phyloP scores from a whole-genome alignment of 2,329 filamentous ascomycete genomes.

The Sclerotiophoma versabilis region DNA sequence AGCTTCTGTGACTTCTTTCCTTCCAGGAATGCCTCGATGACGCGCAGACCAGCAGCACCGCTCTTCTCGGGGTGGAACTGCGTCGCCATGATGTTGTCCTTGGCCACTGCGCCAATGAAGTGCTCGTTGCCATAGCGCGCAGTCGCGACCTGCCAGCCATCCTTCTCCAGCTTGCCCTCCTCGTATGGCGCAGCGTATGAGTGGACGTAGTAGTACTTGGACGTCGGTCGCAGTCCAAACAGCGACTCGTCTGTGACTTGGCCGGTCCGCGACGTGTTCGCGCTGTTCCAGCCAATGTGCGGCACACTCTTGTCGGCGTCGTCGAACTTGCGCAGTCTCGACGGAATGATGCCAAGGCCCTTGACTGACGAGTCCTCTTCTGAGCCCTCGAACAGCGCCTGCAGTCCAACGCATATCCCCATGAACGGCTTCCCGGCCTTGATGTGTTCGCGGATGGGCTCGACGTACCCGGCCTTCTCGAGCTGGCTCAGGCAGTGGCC shows the following conservation, averaged over 20 bases:
- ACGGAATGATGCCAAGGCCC: conserved; percentile 79
- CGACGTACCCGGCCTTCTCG: conserved; percentile 79
- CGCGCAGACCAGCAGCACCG: conserved; percentile 83
- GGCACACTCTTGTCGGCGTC: conserved; percentile 86
- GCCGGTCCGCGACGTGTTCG: conserved; percentile 64
- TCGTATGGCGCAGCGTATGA: conserved; percentile 85
- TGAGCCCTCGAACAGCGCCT: conserved; percentile 87
- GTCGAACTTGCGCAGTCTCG: conserved; percentile 76
- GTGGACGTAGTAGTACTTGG: conserved; percentile 99
- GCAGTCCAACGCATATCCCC: conserved; percentile 94
- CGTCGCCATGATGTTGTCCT: conserved; percentile 84
- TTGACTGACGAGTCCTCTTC: conserved; percentile 75
- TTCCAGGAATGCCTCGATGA: conserved; percentile 85
- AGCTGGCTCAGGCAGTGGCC: conserved; percentile 93
- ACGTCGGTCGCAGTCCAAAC: conserved; percentile 78
- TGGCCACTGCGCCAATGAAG: conserved; percentile 89
- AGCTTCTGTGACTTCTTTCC: conserved; percentile 68
- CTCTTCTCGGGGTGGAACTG: conserved; percentile 99
- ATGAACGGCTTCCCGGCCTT: conserved; percentile 94
- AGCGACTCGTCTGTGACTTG: conserved; percentile 61
- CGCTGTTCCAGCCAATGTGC: conserved; percentile 98
- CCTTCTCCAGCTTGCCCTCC: conserved; percentile 74
- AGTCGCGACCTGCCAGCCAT: conserved; percentile 92
- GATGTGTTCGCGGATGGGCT: conserved; percentile 83
- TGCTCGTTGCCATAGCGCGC: conserved; percentile 86